A percentile compares a stretch with the other conserved stretches of the same genome.
phyloP scores from a whole-genome alignment of 305 asterid species.

The Rubia balearica region DNA sequence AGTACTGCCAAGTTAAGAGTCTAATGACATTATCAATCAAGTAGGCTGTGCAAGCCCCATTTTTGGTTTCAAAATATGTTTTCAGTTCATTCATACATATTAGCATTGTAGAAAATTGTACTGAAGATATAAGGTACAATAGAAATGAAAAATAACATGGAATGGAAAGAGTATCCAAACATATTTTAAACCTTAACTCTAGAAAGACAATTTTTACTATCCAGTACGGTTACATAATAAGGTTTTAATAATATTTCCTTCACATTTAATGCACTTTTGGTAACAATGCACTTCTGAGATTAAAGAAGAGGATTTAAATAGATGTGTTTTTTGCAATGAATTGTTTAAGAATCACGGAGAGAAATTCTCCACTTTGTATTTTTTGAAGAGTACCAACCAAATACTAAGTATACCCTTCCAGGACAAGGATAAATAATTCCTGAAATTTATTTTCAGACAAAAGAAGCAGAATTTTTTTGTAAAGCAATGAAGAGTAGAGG shows the following conservation, averaged over 20 bases:
- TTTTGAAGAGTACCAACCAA: not conserved
- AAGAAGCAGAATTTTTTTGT: not conserved
- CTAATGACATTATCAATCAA: not conserved
- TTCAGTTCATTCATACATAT: no score
- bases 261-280: not conserved
- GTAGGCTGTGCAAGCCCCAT: not conserved
- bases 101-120: not conserved
- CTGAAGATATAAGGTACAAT: not conserved
- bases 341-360: not conserved
- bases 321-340: not conserved
- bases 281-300: not conserved
- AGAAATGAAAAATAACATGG: not conserved
- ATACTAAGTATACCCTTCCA: conserved; percentile 2
- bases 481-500: not conserved
- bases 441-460: not conserved
- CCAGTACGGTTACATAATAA: not conserved
- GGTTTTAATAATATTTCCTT: not conserved
- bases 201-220: not conserved
- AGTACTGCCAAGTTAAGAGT: not conserved
- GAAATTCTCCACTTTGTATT: not conserved
- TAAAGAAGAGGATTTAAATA: not conserved
- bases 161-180: not conserved
- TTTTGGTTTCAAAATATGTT: not conserved
- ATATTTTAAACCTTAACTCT: not conserved
- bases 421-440: not conserved